These are phyloP conservation scores for Neonectria punicea DNA, from an alignment of 2,329 filamentous ascomycete species.

Conservation along the genomic window DNA sequence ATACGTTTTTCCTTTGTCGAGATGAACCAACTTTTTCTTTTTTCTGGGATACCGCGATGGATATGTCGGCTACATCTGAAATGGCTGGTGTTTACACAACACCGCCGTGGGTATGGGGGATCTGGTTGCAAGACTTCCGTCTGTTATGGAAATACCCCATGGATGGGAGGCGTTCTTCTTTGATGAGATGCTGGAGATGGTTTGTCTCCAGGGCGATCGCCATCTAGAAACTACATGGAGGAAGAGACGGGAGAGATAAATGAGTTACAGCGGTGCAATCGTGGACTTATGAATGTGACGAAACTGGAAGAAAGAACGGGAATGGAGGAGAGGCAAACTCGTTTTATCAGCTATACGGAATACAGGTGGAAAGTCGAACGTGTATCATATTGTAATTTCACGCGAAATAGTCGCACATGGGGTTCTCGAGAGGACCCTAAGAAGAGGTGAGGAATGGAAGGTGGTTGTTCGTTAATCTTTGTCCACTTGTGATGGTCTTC, in stretches of 20 bases:
- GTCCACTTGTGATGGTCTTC: constrained; percentile 20
- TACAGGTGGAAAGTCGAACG: constrained; percentile 30
- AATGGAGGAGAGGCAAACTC: constrained; percentile 18
- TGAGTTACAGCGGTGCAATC: neutral
- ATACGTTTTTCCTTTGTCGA: constrained; percentile 40
- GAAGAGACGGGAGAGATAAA: constrained; percentile 9
- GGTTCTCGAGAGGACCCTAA: constrained; percentile 25
- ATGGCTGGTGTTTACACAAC: constrained; percentile 10
- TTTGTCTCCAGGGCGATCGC: neutral
- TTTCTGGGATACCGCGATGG: constrained; percentile 25
- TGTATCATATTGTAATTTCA: constrained; percentile 44
- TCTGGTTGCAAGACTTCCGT: constrained; percentile 8
- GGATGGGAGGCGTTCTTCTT: constrained; percentile 21
- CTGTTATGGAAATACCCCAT: constrained; percentile 22
- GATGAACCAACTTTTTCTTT: constrained; percentile 31
- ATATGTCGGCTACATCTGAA: constrained; percentile 31
- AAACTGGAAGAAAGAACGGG: constrained; percentile 18
- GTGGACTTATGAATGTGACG: constrained; percentile 23
- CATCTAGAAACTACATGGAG: constrained; percentile 1
- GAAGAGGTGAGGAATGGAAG: constrained; percentile 25
- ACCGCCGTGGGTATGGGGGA: constrained; percentile 5
- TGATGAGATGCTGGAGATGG: constrained; percentile 9
- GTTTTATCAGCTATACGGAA: constrained; percentile 5
- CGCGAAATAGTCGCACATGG: constrained; percentile 34
- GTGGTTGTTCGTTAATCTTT: constrained; percentile 31